Evolutionary conservation across 2,329 filamentous ascomycete genomes (phyloP), one percentile per base, ranked within the genome.

Genomic region (Talaromyces sp.): DNA sequence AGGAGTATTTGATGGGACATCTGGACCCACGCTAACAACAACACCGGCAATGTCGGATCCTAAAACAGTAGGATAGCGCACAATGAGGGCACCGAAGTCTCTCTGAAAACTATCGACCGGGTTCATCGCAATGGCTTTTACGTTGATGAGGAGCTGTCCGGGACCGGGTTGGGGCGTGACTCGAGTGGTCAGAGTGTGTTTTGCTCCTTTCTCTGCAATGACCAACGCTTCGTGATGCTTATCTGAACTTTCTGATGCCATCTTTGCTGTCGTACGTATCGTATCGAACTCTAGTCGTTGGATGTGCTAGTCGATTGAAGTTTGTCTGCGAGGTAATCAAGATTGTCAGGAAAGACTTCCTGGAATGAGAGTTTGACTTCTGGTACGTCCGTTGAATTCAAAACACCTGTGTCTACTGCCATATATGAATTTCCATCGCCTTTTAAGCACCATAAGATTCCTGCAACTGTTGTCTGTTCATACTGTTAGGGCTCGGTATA

Each of bases 81-180:
- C 25, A 54, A 71, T 50, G 3, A 63, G 60, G 10, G 64, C 46
- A 21, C 65, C 65, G 17, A 45, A 35, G 33, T 66, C 66, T n/a
- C 66, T 64, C 51, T 65, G 66, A 25, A 31, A 59, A 61, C 62
- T 58, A 58, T 78, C 76, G 51, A 73, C 65, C 8, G 75, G 75
- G 61, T 78, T 78, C 43, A 78, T 62, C 5, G 73, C 76, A 22
- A 76, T 64, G 15, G 75, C 70, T 15, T 71, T 65, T 60, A 76
- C 70, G 59, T 74, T 66, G 63, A 78, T 69, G n/a, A 77, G 71
- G 45, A 78, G 54, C 28, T 77, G 72, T 9, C 67, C 61, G 0
- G 73, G 70, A 6, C 70, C 69, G 0, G 73, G 70, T 1, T 61
- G 61, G 22, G 68, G 67, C 1, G 72, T 73, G 36, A 10, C 11